These are phyloP conservation scores for Trichophyton equinum DNA, from an alignment of 2,329 filamentous ascomycete species.

Conservation along the genomic window DNA sequence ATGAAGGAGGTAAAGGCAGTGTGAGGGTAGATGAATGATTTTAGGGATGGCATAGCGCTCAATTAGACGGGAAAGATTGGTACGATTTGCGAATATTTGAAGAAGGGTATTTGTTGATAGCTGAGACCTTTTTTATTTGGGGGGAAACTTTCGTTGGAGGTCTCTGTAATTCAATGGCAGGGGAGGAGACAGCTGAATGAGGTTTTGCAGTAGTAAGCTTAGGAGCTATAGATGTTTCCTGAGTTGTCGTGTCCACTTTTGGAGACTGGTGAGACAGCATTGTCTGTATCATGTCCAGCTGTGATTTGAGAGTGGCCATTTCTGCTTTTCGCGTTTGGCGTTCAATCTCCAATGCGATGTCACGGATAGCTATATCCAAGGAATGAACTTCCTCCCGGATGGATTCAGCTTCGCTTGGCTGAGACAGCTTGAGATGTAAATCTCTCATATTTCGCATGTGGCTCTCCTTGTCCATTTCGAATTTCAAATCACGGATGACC, in stretches of 20 bases:
- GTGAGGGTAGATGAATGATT: too few relatives aligned
- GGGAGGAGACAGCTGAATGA: not conserved
- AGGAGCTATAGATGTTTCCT: not conserved
- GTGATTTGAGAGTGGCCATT: not conserved
- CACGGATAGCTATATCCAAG: not conserved
- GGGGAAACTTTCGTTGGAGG: not conserved
- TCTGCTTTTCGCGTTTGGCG: not conserved
- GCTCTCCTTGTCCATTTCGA: slow-evolving; percentile 3
- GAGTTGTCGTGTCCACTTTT: not conserved
- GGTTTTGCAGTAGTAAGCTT: not conserved
- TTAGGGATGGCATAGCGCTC: not conserved
- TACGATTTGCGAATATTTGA: not conserved
- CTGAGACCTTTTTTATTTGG: not conserved
- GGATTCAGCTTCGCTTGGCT: not conserved
- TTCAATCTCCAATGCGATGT: slow-evolving; percentile 3
- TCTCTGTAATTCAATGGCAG: not conserved
- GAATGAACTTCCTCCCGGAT: not conserved
- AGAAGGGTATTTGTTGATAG: not conserved
- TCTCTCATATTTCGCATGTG: not conserved
- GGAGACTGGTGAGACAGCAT: not conserved
- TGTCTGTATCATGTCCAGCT: not conserved
- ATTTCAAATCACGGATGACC: slow-evolving; percentile 1
- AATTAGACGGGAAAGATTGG: not conserved
- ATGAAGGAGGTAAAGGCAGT: not conserved
- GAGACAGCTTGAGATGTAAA: not conserved